Percentiles rank a stretch among this genome's conserved stretches.
phyloP scores from a whole-genome alignment of 2,329 filamentous ascomycete genomes.

The Monilinia aucupariae region DNA sequence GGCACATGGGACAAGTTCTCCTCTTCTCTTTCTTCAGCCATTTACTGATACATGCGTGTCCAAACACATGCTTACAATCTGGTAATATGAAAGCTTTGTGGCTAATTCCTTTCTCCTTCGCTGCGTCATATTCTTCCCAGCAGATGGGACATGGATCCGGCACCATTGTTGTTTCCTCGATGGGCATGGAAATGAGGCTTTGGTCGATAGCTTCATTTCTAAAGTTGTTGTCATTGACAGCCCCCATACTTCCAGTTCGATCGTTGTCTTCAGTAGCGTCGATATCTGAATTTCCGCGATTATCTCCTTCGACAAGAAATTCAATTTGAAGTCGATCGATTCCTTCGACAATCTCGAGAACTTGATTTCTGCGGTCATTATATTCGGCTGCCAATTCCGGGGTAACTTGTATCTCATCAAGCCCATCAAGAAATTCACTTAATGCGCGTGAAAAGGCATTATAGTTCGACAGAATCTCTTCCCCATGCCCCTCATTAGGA shows the following conservation, averaged over 20 bases:
- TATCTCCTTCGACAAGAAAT: too few relatives aligned
- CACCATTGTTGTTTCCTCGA: too few relatives aligned
- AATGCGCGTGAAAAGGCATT: not conserved
- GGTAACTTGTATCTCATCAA: not conserved
- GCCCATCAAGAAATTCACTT: not conserved
- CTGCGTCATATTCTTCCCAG: not conserved
- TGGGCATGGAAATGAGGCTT: not conserved
- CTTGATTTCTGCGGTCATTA: too few relatives aligned
- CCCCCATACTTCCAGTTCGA: too few relatives aligned
- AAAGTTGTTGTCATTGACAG: too few relatives aligned
- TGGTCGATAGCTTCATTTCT: not conserved
- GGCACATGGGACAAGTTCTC: not conserved
- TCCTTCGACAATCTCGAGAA: too few relatives aligned
- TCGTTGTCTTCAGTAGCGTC: too few relatives aligned
- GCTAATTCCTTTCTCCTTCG: too few relatives aligned
- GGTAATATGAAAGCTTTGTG: not conserved
- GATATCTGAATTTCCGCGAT: too few relatives aligned
- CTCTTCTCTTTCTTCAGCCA: not conserved
- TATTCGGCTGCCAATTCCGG: too few relatives aligned
- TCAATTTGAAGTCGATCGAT: too few relatives aligned
- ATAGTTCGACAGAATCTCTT: not conserved
- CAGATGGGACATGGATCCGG: not conserved
- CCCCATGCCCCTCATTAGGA: not conserved
- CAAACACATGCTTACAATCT: not conserved
- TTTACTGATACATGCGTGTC: not conserved